phyloP scores from a whole-genome alignment of 2,329 filamentous ascomycete genomes.

The Diaporthe citri region DNA sequence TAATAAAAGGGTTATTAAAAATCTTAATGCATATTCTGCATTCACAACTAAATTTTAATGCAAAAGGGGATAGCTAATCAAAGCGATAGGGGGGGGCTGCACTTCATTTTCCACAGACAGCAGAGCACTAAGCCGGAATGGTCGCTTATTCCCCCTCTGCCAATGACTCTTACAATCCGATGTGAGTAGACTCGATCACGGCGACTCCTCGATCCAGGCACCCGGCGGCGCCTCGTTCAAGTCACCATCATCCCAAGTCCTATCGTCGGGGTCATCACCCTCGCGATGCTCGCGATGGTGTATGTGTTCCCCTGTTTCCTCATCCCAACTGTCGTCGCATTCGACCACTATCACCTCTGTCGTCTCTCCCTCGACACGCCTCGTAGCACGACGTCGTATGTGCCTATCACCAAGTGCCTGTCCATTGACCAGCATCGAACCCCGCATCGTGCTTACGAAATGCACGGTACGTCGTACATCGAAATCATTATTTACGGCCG shows the following conservation, averaged over 20 bases:
- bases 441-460: background rate
- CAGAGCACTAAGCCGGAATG: background rate
- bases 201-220: too few species aligned
- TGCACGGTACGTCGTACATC: background rate
- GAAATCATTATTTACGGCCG: background rate
- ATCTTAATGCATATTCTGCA: background rate
- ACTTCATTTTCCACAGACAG: too few species aligned
- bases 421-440: background rate
- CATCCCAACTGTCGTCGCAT: slow-evolving; percentile 1
- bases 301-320: background rate
- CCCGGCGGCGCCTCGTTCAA: too few species aligned
- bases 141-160: background rate
- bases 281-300: background rate
- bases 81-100: too few species aligned
- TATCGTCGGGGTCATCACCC: background rate
- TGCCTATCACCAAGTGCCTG: background rate
- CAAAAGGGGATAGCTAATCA: too few species aligned
- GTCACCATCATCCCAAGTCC: too few species aligned
- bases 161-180: background rate
- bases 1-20: background rate
- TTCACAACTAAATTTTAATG: too few species aligned
- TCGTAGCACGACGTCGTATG: background rate
- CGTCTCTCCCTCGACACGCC: too few species aligned
- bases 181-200: background rate
- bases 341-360: background rate